Conservation (phyloP, 2,329 filamentous ascomycete species). For the Clonostachys rosea region DNA sequence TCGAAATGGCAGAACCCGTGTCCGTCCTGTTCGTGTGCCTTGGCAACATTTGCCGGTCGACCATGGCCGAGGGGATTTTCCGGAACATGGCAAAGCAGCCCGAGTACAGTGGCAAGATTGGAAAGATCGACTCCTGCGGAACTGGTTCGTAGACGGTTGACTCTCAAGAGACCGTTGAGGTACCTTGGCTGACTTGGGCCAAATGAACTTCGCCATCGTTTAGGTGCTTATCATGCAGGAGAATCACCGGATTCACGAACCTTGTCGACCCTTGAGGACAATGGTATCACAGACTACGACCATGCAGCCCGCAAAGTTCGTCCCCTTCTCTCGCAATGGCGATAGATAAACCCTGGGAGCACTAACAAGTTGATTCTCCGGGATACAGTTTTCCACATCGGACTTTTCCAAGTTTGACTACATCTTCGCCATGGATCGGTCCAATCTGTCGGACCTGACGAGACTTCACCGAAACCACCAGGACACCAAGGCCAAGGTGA, state of each 20-base stretch:
- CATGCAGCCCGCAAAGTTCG: slow-evolving; percentile 73
- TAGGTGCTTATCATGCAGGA: slow-evolving; percentile 77
- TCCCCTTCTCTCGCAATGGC: slow-evolving; percentile 1
- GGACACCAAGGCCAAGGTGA: slow-evolving; percentile 60
- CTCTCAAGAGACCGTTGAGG: not conserved
- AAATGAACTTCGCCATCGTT: not conserved
- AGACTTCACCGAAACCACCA: slow-evolving; percentile 53
- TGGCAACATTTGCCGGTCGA: slow-evolving; percentile 90
- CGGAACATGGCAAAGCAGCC: slow-evolving; percentile 60
- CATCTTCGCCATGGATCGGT: slow-evolving; percentile 88
- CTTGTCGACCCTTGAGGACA: slow-evolving; percentile 67
- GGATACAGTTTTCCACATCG: slow-evolving; percentile 35
- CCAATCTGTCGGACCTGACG: slow-evolving; percentile 70
- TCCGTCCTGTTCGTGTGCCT: slow-evolving; percentile 93
- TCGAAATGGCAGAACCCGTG: slow-evolving; percentile 34
- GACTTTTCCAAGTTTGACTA: slow-evolving; percentile 90
- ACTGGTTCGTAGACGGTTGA: slow-evolving; percentile 46
- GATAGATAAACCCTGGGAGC: not conserved
- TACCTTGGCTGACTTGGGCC: not conserved
- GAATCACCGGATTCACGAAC: slow-evolving; percentile 78
- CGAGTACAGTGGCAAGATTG: slow-evolving; percentile 55
- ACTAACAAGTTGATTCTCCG: too few relatives aligned
- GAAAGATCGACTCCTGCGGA: slow-evolving; percentile 79
- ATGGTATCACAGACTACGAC: slow-evolving; percentile 73
- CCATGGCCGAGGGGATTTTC: slow-evolving; percentile 97